Conservation (phyloP, 2,329 filamentous ascomycete species). For the Diaporthe batatas region DNA sequence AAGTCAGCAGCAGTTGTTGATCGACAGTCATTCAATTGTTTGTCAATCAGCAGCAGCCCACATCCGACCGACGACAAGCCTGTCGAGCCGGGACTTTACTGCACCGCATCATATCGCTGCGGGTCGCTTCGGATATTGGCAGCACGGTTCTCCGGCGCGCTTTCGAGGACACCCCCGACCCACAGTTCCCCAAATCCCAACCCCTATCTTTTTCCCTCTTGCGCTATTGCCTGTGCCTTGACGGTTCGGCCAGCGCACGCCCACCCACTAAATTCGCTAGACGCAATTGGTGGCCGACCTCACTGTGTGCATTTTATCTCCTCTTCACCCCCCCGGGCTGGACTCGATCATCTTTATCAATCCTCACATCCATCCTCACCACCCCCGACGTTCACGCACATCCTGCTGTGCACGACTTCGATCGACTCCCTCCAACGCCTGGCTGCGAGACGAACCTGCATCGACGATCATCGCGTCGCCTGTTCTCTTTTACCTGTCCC, state of each 20-base stretch:
- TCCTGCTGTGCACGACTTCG: constrained; percentile 7
- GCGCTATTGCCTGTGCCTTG: constrained; percentile 43
- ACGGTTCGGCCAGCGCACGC: constrained; percentile 43
- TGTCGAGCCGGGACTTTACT: constrained; percentile 10
- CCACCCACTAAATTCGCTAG: constrained; percentile 43
- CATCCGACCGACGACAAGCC: constrained; percentile 27
- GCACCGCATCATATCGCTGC: constrained; percentile 27
- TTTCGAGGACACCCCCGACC: constrained; percentile 38
- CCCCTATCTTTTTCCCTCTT: constrained; percentile 41
- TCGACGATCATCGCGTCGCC: constrained; percentile 38
- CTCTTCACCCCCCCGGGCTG: constrained; percentile 41
- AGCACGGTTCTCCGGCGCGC: constrained; percentile 36
- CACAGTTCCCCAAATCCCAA: constrained; percentile 41
- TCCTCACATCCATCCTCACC: constrained; percentile 26
- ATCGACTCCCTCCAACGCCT: constrained; percentile 38
- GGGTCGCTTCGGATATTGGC: constrained; percentile 41
- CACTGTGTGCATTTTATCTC: constrained; percentile 39
- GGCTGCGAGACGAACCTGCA: constrained; percentile 41
- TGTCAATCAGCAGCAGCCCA: constrained; percentile 30
- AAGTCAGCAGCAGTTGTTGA: constrained; percentile 31
- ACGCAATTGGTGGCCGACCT: constrained; percentile 41
- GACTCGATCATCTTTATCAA: constrained; percentile 41
- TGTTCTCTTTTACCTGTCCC: constrained; percentile 30
- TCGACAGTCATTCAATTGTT: constrained; percentile 43
- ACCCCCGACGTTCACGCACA: constrained; percentile 15